A percentile compares a stretch with the other conserved stretches of the same genome.
These are phyloP conservation scores for Backusella australiensis DNA, from an alignment of 192 early-diverging fungal genomes.

Conservation along the genomic window DNA sequence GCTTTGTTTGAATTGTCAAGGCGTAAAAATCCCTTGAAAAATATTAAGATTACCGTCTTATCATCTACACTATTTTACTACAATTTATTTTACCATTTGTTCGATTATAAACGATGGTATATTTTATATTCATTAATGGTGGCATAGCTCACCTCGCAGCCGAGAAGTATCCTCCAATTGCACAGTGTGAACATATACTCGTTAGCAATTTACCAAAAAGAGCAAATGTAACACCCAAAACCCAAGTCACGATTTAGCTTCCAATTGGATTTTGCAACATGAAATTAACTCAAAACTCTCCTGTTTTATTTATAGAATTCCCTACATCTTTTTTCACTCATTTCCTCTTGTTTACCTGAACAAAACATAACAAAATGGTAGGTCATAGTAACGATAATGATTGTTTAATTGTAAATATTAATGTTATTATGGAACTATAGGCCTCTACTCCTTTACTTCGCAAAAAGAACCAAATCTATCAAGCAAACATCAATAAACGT, in stretches of 20 bases:
- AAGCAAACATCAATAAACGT: conserved; percentile 36
- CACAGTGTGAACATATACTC: not conserved
- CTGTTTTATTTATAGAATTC: not conserved
- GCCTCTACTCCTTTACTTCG: conserved; percentile 32
- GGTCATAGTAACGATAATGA: not conserved
- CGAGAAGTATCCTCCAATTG: not conserved
- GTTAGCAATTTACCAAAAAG: not conserved
- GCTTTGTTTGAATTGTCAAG: not conserved
- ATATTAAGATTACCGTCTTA: not conserved
- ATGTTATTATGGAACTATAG: not conserved
- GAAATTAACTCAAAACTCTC: not conserved
- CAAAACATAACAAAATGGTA: conserved; percentile 2
- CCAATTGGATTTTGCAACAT: conserved; percentile 2
- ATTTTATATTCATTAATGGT: not conserved
- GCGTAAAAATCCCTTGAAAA: not conserved
- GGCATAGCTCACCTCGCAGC: no score
- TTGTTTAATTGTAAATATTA: not conserved
- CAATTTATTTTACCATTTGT: not conserved
- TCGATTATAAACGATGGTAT: not conserved
- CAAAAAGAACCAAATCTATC: conserved; percentile 35
- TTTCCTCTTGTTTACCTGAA: not conserved
- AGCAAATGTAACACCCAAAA: not conserved
- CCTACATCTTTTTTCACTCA: not conserved
- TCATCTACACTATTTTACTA: not conserved
- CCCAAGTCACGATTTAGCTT: not conserved